Conservation (phyloP, 495 filamentous ascomycete species). For the Pseudoneurospora amorphoporcata region DNA sequence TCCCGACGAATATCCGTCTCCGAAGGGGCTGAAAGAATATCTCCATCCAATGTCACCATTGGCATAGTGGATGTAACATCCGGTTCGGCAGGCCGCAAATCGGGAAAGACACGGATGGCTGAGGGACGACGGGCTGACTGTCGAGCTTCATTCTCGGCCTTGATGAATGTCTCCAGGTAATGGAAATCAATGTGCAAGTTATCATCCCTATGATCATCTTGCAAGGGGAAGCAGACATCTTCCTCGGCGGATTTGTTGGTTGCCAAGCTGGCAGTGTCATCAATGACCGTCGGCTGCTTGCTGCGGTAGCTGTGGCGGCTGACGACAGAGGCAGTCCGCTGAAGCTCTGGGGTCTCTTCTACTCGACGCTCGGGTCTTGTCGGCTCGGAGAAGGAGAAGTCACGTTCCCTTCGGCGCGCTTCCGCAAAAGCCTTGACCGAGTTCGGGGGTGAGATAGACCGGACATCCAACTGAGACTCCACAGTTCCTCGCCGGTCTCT, state of each 20-base stretch:
- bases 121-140: slow-evolving; percentile 27
- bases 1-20: slow-evolving; percentile 20
- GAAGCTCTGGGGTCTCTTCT: slow-evolving; percentile 53
- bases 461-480: slow-evolving; percentile 33
- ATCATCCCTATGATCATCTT: slow-evolving; percentile 35
- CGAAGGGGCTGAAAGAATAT: slow-evolving; percentile 37
- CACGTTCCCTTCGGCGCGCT: slow-evolving; percentile 47
- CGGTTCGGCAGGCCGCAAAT: slow-evolving; percentile 34
- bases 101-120: slow-evolving; percentile 47
- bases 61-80: slow-evolving; percentile 10
- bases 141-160: slow-evolving; percentile 41
- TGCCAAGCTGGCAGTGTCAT: slow-evolving; percentile 37
- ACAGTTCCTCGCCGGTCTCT: slow-evolving; percentile 39
- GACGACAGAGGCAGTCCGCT: slow-evolving; percentile 59
- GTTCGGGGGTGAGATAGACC: slow-evolving; percentile 81
- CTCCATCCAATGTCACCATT: slow-evolving; percentile 37
- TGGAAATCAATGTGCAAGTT: slow-evolving; percentile 69
- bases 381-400: slow-evolving; percentile 40
- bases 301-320: slow-evolving; percentile 47
- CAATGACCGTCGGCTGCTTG: slow-evolving; percentile 32
- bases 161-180: slow-evolving; percentile 73
- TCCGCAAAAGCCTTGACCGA: slow-evolving; percentile 97
- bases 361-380: slow-evolving; percentile 21
- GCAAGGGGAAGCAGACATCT: slow-evolving; percentile 73
- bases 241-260: slow-evolving; percentile 56